Evolutionary conservation across 129 eudicot species (phyloP), one percentile per base, ranked within the genome.

Genomic region (Chrysanthemum makinoi): DNA sequence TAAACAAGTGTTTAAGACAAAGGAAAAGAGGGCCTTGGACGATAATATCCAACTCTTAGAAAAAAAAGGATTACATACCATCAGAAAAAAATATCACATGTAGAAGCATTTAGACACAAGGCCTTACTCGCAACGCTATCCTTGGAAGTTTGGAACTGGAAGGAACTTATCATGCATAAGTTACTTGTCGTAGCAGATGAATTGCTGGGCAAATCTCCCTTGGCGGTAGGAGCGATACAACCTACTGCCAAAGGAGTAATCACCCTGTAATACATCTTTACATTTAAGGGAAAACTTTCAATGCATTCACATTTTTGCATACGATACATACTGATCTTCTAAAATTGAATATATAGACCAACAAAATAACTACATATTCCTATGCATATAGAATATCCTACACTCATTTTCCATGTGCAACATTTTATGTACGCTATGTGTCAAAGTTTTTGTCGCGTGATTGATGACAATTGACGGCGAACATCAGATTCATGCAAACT

Each of bases 141-240:
- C 7, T 35, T 35, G 43, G 43, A 28, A 28, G 4, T 30, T 30
- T 30, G 35, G 5, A 30, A 30, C 35, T 30, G 35, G 35, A 35
- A 35, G 44, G 44, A 35, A 35, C 44, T 35, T 13, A 24, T 6
- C 65, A 10, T 60, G 65, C 14, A 13, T 60, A 28, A 14, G 0
- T 28, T 16, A 8, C 6, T 13, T 4, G 5, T 69, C 58, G 67
- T 53, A 77, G 61, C 12, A 70, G 51, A 77, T 62, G 60, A 17
- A 70, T 77, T 53, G 77, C 66, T 43, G 81, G 81, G 77, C 77
- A 77, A 77, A 77, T 77, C 81, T 77, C 72, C 72, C 68, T 77
- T 77, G 81, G 81, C 77, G 22, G 76, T 70, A 19, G 15, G 50
- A 67, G 19, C 33, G 6, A 16, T 4, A 11, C 48, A 47, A 46